These are phyloP conservation scores for Mycena galericulata DNA, from an alignment of 768 basidiomycete species.

Conservation along the genomic window DNA sequence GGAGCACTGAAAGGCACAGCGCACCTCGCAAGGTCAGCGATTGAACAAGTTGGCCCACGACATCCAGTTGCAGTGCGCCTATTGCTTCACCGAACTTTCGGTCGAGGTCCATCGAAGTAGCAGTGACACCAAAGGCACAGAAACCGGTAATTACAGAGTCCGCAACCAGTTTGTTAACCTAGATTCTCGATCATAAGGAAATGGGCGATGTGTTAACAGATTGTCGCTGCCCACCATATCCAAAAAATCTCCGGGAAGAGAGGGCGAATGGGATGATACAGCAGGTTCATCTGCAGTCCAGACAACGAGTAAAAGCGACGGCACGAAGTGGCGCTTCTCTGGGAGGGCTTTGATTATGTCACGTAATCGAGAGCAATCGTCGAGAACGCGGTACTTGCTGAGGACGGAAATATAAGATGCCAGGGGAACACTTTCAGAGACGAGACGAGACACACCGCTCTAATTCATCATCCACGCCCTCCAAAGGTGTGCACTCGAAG, in stretches of 20 bases:
- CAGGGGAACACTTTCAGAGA: background rate
- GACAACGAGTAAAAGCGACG: slow-evolving; percentile 69
- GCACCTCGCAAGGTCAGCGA: slow-evolving; percentile 60
- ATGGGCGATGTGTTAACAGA: no score
- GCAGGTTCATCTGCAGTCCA: slow-evolving; percentile 66
- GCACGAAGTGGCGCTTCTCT: slow-evolving; percentile 66
- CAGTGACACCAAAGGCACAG: slow-evolving; percentile 62
- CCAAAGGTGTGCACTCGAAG: slow-evolving; percentile 81
- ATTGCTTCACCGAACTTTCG: slow-evolving; percentile 61
- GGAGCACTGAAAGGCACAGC: slow-evolving; percentile 17
- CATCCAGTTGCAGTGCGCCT: slow-evolving; percentile 60
- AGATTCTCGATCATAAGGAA: no score
- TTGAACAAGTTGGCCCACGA: slow-evolving; percentile 67
- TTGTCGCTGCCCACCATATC: slow-evolving; percentile 65
- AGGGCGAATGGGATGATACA: slow-evolving; percentile 40
- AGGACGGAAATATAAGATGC: slow-evolving; percentile 10
- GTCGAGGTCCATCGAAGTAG: slow-evolving; percentile 68
- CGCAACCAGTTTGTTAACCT: slow-evolving; percentile 64
- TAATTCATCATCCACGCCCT: slow-evolving; percentile 70
- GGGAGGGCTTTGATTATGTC: slow-evolving; percentile 71
- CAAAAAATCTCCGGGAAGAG: slow-evolving; percentile 57
- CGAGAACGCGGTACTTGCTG: slow-evolving; percentile 78
- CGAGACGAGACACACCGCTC: slow-evolving; percentile 63
- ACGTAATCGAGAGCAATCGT: slow-evolving; percentile 78
- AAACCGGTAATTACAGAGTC: slow-evolving; percentile 55